Conservation (phyloP, 371 early-diverging fungal genomes). For the Mucor circinelloides region DNA sequence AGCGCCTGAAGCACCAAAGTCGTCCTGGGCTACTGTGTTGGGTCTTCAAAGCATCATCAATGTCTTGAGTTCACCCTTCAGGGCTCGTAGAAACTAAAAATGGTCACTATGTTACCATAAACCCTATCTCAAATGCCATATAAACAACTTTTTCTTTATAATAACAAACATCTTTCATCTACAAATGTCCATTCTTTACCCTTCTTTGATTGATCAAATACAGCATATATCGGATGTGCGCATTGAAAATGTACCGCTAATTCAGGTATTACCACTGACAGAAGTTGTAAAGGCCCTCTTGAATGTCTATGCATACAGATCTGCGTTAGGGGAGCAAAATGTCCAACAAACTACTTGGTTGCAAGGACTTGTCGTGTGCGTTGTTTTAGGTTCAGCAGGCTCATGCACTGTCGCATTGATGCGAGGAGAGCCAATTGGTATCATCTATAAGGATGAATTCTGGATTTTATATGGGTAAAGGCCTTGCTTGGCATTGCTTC, state of each 20-base stretch:
- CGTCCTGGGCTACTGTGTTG: constrained; percentile 13
- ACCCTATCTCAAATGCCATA: background rate
- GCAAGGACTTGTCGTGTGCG: constrained; percentile 2
- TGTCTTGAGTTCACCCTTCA: constrained; percentile 16
- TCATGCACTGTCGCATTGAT: constrained; percentile 1
- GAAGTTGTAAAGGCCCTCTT: constrained; percentile 3
- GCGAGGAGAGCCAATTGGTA: constrained; percentile 4
- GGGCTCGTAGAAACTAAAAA: constrained; percentile 4
- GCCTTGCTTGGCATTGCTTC: background rate
- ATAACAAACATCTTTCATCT: background rate
- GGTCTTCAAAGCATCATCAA: constrained; percentile 12
- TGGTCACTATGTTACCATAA: background rate
- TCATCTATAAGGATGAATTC: background rate
- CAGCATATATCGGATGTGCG: background rate
- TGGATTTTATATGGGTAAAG: constrained; percentile 3
- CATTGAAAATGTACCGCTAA: background rate
- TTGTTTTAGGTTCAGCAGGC: constrained; percentile 4
- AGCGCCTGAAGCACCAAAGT: background rate
- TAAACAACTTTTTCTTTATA: background rate
- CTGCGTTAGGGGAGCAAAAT: background rate
- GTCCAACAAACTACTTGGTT: background rate
- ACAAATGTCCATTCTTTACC: background rate
- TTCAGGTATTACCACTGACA: background rate
- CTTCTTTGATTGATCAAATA: background rate
- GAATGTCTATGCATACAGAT: background rate